Percentiles rank a stretch among this genome's conserved stretches.
phyloP scores from a whole-genome alignment of 2,329 filamentous ascomycete genomes.

The Penicillium expansum region DNA sequence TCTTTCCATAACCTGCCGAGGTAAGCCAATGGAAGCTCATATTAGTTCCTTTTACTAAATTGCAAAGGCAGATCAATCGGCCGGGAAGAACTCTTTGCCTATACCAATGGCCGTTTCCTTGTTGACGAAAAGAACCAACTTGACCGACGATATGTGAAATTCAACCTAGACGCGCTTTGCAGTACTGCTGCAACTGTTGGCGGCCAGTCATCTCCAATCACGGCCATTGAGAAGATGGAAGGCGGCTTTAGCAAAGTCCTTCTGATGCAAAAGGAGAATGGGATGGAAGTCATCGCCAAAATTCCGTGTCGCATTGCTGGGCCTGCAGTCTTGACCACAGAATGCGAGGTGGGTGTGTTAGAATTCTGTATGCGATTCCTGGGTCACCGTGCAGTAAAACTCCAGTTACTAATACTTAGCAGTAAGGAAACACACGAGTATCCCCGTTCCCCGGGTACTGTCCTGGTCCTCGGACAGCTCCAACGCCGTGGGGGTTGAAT shows the following conservation, averaged over 20 bases:
- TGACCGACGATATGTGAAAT: not conserved
- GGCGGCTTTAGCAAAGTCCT: not conserved
- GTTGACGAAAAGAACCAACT: not conserved
- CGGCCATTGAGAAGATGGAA: not conserved
- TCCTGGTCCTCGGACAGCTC: conserved; percentile 21
- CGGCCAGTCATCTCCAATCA: not conserved
- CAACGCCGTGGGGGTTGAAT: conserved; percentile 39
- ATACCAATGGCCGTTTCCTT: not conserved
- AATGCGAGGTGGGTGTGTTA: not conserved
- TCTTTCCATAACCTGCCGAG: too few relatives aligned
- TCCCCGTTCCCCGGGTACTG: conserved; percentile 28
- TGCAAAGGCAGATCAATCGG: too few relatives aligned
- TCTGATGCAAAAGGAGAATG: not conserved
- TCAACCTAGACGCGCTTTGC: not conserved
- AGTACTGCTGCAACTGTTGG: not conserved
- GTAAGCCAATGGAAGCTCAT: too few relatives aligned
- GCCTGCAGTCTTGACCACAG: not conserved
- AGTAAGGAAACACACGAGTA: conserved; percentile 23
- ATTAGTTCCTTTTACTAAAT: too few relatives aligned
- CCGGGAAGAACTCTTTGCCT: conserved; percentile 21
- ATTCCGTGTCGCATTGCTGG: not conserved
- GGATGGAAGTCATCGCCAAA: not conserved
- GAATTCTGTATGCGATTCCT: not conserved
- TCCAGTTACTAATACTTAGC: not conserved
- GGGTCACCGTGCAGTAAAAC: conserved; percentile 2